Evolutionary conservation across 2,329 filamentous ascomycete genomes (phyloP).

Genomic region (Xylariaceae sp.): DNA sequence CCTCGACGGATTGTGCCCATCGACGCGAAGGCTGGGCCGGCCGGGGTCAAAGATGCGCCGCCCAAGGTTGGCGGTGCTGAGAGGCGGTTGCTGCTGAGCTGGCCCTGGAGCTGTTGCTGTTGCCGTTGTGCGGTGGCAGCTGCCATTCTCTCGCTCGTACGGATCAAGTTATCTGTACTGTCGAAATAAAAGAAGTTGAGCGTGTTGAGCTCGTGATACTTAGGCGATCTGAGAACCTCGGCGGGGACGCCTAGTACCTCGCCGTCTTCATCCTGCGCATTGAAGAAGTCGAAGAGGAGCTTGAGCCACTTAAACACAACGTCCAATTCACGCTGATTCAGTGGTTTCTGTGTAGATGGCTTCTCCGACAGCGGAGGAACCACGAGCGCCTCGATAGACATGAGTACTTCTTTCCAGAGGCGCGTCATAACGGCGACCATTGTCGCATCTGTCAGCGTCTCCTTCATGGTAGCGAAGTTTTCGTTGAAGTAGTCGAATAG

Average conservation of each 20-base stretch:
- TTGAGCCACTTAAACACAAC: conserved; percentile 94
- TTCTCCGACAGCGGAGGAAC: conserved; percentile 96
- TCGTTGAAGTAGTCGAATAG: conserved; percentile 95
- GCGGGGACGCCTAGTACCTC: conserved; percentile 84
- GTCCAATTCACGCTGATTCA: conserved; percentile 85
- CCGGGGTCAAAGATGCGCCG: conserved; percentile 45
- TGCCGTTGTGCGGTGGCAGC: conserved; percentile 73
- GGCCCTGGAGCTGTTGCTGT: conserved; percentile 61
- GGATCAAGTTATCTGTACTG: conserved; percentile 81
- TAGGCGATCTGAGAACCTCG: conserved; percentile 90
- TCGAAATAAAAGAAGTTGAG: conserved; percentile 99
- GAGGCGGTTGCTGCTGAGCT: conserved; percentile 56
- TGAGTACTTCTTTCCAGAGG: conserved; percentile 94
- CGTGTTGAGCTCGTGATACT: conserved; percentile 95
- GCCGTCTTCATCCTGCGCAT: conserved; percentile 80
- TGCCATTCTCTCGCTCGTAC: conserved; percentile 95
- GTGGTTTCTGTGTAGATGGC: conserved; percentile 75
- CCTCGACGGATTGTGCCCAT: conserved; percentile 63
- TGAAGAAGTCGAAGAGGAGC: conserved; percentile 90
- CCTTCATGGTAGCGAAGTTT: conserved; percentile 98
- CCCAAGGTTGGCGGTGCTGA: conserved; percentile 57
- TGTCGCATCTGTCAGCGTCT: conserved; percentile 88
- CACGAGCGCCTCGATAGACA: conserved; percentile 83
- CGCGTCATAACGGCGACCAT: conserved; percentile 99
- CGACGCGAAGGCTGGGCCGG: conserved; percentile 54